Conservation (phyloP, 2,329 filamentous ascomycete species). For the Acrodontium crateriforme region DNA sequence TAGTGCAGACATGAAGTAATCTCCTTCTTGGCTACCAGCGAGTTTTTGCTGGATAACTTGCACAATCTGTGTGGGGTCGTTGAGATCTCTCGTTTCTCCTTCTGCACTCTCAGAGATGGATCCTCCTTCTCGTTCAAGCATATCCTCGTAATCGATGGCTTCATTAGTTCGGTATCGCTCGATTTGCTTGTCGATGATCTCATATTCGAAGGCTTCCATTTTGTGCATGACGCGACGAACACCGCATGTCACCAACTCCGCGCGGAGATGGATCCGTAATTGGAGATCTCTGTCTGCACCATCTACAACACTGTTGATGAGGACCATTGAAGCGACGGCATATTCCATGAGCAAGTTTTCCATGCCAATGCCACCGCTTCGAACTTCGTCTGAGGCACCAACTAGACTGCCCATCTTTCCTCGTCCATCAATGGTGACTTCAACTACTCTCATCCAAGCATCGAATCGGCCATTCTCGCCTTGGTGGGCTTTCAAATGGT, state of each 20-base stretch:
- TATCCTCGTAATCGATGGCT: slow-evolving; percentile 95
- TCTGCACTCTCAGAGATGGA: slow-evolving; percentile 82
- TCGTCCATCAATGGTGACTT: slow-evolving; percentile 90
- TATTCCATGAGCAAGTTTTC: slow-evolving; percentile 99
- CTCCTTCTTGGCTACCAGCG: slow-evolving; percentile 69
- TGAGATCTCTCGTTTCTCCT: slow-evolving; percentile 79
- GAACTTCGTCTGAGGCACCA: slow-evolving; percentile 88
- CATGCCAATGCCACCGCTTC: slow-evolving; percentile 93
- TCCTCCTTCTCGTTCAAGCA: slow-evolving; percentile 79
- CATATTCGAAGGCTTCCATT: slow-evolving; percentile 98
- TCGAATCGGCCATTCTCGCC: slow-evolving; percentile 93
- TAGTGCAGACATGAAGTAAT: slow-evolving; percentile 91
- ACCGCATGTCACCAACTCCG: slow-evolving; percentile 89
- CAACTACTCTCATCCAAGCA: slow-evolving; percentile 95
- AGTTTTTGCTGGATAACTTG: slow-evolving; percentile 84
- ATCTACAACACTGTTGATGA: slow-evolving; percentile 95
- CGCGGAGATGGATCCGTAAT: slow-evolving; percentile 82
- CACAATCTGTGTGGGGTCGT: slow-evolving; percentile 81
- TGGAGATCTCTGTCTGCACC: slow-evolving; percentile 80
- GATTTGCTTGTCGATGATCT: slow-evolving; percentile 95
- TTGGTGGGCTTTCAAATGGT: slow-evolving; percentile 75
- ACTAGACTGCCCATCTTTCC: slow-evolving; percentile 98
- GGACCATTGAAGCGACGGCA: slow-evolving; percentile 80
- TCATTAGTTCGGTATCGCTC: slow-evolving; percentile 88
- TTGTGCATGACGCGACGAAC: slow-evolving; percentile 88